Conservation (phyloP, 257 asterid genomes). For the Nicotiana otophora region DNA sequence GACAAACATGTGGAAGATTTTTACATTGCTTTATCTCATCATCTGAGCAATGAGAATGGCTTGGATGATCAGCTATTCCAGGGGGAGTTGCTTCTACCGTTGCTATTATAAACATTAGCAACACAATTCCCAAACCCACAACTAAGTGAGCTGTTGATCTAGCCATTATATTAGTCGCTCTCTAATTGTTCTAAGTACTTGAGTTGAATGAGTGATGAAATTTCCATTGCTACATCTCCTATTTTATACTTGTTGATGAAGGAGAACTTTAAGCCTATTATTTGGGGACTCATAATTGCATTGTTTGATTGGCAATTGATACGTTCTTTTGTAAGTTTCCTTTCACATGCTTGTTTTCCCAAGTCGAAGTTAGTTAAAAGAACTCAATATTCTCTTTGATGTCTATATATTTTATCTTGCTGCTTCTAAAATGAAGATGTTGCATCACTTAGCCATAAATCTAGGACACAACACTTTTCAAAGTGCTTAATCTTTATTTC, state of each 20-base stretch:
- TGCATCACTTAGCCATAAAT: not conserved
- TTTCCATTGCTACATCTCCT: not conserved
- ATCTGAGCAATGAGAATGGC: constrained; percentile 8
- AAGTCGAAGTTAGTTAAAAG: not conserved
- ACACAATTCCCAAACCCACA: not conserved
- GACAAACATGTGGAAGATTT: constrained; percentile 12
- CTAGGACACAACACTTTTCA: not conserved
- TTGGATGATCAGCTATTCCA: constrained; percentile 3
- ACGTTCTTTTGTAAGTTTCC: not conserved
- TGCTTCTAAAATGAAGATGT: not conserved
- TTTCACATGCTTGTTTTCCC: not conserved
- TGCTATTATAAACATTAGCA: not conserved
- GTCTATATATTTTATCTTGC: not conserved
- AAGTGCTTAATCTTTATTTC: not conserved
- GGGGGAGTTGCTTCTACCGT: not conserved
- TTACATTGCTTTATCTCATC: constrained; percentile 9
- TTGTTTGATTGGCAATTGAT: not conserved
- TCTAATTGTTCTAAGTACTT: not conserved
- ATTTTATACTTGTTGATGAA: not conserved
- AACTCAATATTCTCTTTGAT: not conserved
- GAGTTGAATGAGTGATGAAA: not conserved
- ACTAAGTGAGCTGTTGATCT: not conserved
- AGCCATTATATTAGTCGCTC: not conserved
- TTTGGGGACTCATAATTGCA: not conserved
- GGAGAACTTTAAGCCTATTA: not conserved